Evolutionary conservation across 2,329 filamentous ascomycete species (phyloP).

Genomic region (Botryotinia convoluta): DNA sequence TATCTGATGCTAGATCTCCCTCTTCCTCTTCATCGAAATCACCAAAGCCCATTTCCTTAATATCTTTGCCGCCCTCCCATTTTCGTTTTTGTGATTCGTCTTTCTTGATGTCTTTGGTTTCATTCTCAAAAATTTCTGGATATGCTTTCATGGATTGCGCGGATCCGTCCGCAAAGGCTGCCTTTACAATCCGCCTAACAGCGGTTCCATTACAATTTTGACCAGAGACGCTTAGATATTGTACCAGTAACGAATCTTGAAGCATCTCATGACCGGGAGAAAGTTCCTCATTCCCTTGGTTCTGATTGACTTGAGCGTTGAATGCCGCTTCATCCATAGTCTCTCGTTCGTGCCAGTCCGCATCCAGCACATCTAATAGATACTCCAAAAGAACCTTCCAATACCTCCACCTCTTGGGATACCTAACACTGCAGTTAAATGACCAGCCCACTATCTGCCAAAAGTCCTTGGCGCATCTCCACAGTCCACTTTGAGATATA

Average conservation of each 20-base stretch:
- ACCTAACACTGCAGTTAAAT: slow-evolving; percentile 78
- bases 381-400: slow-evolving; percentile 81
- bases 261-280: slow-evolving; percentile 40
- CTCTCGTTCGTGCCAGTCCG: slow-evolving; percentile 62
- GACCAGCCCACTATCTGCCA: slow-evolving; percentile 90
- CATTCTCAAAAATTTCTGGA: slow-evolving; percentile 65
- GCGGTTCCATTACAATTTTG: neutral
- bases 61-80: slow-evolving; percentile 37
- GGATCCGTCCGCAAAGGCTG: slow-evolving; percentile 65
- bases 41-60: slow-evolving; percentile 42
- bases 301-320: slow-evolving; percentile 31
- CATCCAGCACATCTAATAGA: slow-evolving; percentile 74
- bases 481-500: slow-evolving; percentile 67
- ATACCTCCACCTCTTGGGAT: slow-evolving; percentile 72
- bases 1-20: slow-evolving; percentile 11
- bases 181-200: slow-evolving; percentile 54
- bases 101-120: slow-evolving; percentile 50
- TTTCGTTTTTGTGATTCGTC: slow-evolving; percentile 50
- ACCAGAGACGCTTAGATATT: slow-evolving; percentile 44
- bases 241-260: slow-evolving; percentile 56
- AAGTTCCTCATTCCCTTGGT: slow-evolving; percentile 25
- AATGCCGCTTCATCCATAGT: slow-evolving; percentile 43
- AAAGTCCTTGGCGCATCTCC: slow-evolving; percentile 77
- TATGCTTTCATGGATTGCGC: slow-evolving; percentile 54
- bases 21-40: slow-evolving; percentile 46